Percentiles rank a stretch among this genome's conserved stretches.
Conservation (phyloP, 768 basidiomycete species). For the Trametes maxima region DNA sequence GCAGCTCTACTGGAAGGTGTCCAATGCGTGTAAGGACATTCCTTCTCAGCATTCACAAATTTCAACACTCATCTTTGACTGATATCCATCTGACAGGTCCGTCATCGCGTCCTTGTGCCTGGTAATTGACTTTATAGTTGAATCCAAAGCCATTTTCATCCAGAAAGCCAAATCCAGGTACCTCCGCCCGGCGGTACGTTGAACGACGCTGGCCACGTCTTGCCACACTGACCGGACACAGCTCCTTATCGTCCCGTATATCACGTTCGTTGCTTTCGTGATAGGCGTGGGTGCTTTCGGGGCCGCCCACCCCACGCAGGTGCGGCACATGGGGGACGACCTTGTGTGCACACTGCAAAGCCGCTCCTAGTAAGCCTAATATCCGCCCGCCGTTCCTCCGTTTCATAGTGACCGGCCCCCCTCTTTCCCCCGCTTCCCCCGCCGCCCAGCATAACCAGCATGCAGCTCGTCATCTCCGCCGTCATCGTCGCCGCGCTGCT, state of each 20-base stretch:
- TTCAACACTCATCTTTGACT: background rate
- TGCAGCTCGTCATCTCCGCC: conserved; percentile 8
- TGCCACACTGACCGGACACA: background rate
- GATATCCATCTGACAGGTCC: conserved; percentile 16
- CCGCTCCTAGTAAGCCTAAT: conserved; percentile 17
- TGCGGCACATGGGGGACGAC: conserved; percentile 21
- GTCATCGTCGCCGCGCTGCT: background rate
- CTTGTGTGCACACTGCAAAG: conserved; percentile 23
- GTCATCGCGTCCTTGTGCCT: conserved; percentile 20
- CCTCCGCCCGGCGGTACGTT: background rate
- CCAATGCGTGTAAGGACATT: background rate
- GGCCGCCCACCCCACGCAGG: conserved; percentile 7
- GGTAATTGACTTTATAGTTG: conserved; percentile 20
- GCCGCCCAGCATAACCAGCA: conserved; percentile 4
- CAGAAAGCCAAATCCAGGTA: background rate
- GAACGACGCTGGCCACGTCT: background rate
- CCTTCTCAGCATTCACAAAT: background rate
- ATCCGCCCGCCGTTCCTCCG: background rate
- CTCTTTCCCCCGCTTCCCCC: no score
- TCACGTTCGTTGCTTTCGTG: conserved; percentile 16
- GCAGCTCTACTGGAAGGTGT: conserved; percentile 3
- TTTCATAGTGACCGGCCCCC: conserved; percentile 1
- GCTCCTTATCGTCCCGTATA: conserved; percentile 23
- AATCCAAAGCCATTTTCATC: background rate
- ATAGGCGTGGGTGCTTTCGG: conserved; percentile 12